Conservation (phyloP, 2,329 filamentous ascomycete genomes). For the Biscogniauxia mediterranea region DNA sequence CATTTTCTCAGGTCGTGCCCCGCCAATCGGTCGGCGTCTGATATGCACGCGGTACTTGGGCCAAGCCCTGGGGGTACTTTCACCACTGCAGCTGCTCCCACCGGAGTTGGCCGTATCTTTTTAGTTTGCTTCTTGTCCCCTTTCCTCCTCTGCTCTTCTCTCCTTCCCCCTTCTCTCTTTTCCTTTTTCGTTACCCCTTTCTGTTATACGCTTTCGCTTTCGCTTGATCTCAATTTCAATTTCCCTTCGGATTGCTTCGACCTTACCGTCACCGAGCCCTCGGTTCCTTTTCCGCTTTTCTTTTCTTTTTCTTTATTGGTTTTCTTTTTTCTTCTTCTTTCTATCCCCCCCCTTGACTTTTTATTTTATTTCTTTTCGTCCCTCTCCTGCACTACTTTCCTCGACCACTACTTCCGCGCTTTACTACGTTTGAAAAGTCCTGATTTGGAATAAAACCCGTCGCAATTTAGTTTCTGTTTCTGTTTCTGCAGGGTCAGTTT, state of each 20-base stretch:
- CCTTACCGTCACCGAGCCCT: neutral
- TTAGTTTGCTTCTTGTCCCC: constrained; percentile 3
- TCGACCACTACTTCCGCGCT: neutral
- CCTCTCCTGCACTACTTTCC: neutral
- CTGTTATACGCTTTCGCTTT: neutral
- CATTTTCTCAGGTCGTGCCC: constrained; percentile 13
- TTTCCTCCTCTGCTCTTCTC: constrained; percentile 1
- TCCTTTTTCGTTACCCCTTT: neutral
- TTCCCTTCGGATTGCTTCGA: neutral
- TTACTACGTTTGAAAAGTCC: neutral
- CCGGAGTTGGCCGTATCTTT: neutral
- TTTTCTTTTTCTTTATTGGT: too few species aligned
- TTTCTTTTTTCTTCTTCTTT: neutral
- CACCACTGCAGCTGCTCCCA: neutral
- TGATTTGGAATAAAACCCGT: neutral
- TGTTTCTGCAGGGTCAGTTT: neutral
- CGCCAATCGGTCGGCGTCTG: neutral
- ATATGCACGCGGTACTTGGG: neutral
- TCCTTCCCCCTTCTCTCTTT: constrained; percentile 1
- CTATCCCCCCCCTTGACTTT: too few species aligned
- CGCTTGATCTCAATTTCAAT: neutral
- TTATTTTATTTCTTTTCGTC: too few species aligned
- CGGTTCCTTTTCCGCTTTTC: neutral
- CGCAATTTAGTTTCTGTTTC: neutral
- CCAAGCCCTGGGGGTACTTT: neutral